These are phyloP conservation scores for Neurospora sp. DNA, from an alignment of 495 filamentous ascomycete species.

Conservation along the genomic window DNA sequence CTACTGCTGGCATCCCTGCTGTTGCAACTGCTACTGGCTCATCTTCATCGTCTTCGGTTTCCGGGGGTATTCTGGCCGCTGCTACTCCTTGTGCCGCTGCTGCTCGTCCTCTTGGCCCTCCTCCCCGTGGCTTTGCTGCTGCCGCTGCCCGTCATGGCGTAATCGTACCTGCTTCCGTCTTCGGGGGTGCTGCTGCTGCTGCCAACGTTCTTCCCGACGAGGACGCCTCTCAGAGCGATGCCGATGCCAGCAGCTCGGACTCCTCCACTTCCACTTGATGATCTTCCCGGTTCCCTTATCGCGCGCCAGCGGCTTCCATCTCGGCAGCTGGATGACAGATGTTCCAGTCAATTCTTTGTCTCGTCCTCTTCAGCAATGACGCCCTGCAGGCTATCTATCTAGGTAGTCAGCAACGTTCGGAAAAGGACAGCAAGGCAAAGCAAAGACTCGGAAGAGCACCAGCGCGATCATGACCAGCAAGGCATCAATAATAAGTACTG, in stretches of 20 bases:
- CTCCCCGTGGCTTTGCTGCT: not conserved
- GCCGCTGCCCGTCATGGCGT: not conserved
- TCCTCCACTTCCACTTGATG: not conserved
- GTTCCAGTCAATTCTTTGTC: not conserved
- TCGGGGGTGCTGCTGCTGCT: not conserved
- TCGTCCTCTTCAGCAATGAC: not conserved
- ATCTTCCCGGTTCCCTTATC: not conserved
- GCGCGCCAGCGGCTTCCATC: not conserved
- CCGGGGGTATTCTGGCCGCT: not conserved
- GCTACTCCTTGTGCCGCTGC: not conserved
- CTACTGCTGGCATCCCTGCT: not conserved
- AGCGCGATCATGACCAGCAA: no score
- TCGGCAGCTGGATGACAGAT: not conserved
- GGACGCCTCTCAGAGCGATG: not conserved
- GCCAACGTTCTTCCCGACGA: not conserved
- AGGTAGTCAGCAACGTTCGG: no score
- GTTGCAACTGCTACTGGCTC: not conserved
- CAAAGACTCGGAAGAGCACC: no score
- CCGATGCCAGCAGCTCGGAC: not conserved
- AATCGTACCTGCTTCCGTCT: not conserved
- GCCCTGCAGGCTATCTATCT: no score
- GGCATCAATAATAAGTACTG: no score
- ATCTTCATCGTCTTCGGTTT: not conserved
- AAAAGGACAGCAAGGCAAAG: no score
- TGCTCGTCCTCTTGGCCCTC: no score